Evolutionary conservation across 352 stramenopile genomes (phyloP).

Genomic region (Phytopythium sindhum): DNA sequence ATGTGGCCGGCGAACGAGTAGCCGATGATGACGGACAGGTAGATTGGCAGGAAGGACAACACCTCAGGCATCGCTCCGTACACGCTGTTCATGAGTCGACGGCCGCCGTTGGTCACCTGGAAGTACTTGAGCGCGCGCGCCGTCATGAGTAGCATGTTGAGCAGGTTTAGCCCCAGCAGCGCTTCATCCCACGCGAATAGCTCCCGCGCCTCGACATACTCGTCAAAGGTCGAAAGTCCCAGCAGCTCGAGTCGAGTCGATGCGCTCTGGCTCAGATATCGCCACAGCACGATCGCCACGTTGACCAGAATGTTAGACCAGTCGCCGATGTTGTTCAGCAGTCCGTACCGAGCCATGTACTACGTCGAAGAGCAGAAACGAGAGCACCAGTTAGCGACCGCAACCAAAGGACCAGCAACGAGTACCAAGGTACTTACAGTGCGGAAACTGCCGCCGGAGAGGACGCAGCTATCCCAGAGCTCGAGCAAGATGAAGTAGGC

Average conservation of each 20-base stretch:
- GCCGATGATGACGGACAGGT: conserved; percentile 53
- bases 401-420: too few species aligned
- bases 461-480: conserved; percentile 61
- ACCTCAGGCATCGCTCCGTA: conserved; percentile 75
- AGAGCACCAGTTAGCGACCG: neutral
- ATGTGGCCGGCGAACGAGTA: conserved; percentile 75
- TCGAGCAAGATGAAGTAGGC: conserved; percentile 61
- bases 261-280: conserved; percentile 47
- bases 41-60: conserved; percentile 67
- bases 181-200: conserved; percentile 60
- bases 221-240: conserved; percentile 47
- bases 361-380: conserved; percentile 2
- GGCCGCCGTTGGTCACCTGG: conserved; percentile 61
- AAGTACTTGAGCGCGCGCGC: conserved; percentile 67
- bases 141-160: conserved; percentile 66
- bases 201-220: conserved; percentile 47
- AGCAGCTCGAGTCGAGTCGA: conserved; percentile 33
- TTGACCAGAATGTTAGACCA: conserved; percentile 67
- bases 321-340: conserved; percentile 65
- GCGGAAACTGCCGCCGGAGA: conserved; percentile 43
- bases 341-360: conserved; percentile 62
- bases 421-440: conserved; percentile 22
- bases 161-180: conserved; percentile 58
- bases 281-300: conserved; percentile 49
- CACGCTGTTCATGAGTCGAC: conserved; percentile 59